Conservation (phyloP, 441 rosid species). For the Gossypium schwendimanii region DNA sequence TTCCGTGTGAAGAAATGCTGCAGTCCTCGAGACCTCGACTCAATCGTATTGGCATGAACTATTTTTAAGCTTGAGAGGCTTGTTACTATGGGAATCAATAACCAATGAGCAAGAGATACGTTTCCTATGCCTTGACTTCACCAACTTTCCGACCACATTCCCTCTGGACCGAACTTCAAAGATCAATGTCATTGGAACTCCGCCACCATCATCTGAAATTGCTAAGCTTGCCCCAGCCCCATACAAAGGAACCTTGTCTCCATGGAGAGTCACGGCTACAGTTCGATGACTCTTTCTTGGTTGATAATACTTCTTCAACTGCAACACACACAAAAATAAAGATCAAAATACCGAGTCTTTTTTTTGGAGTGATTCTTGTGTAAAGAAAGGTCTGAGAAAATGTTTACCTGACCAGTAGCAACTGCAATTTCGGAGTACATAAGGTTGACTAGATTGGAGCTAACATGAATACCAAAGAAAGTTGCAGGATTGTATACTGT, state of each 20-base stretch:
- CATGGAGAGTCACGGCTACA: constrained; percentile 35
- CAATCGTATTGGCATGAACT: constrained; percentile 33
- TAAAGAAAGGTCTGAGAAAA: not conserved
- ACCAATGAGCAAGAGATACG: constrained; percentile 39
- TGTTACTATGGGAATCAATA: constrained; percentile 24
- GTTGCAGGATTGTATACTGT: constrained; percentile 47
- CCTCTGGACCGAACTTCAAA: constrained; percentile 44
- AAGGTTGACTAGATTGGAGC: constrained; percentile 30
- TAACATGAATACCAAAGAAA: constrained; percentile 52
- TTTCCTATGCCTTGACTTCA: constrained; percentile 38
- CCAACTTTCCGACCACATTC: constrained; percentile 52
- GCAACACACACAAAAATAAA: not conserved
- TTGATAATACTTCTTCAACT: constrained; percentile 43
- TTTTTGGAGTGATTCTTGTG: not conserved
- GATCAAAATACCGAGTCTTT: not conserved
- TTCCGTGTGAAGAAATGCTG: not conserved
- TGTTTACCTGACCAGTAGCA: constrained; percentile 33
- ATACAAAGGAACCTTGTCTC: constrained; percentile 46
- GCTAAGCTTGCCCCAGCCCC: constrained; percentile 54
- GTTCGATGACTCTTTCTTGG: constrained; percentile 41
- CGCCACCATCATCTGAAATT: constrained; percentile 24
- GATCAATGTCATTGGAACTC: constrained; percentile 42
- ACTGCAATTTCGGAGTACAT: constrained; percentile 39
- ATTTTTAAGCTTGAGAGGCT: constrained; percentile 29
- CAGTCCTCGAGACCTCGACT: not conserved